These are phyloP conservation scores for Trichoderma asperelloides DNA, from an alignment of 495 filamentous ascomycete species.

Conservation along the genomic window DNA sequence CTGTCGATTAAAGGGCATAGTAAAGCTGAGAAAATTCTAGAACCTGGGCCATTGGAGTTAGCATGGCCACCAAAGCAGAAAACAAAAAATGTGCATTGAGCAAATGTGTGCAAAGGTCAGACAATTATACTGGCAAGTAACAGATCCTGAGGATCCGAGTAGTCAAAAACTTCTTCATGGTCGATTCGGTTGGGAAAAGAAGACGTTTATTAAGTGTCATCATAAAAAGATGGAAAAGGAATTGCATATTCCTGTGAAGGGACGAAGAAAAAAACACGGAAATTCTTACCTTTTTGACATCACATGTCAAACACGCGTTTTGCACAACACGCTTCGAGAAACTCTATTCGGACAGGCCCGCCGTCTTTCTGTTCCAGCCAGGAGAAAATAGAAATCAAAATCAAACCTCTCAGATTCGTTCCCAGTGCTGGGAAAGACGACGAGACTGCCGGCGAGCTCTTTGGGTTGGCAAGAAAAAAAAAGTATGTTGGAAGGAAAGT, in stretches of 20 bases:
- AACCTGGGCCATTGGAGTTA: conserved; percentile 3
- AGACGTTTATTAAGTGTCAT: conserved; percentile 77
- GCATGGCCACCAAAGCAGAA: neutral
- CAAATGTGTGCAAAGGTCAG: conserved; percentile 46
- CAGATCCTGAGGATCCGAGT: conserved; percentile 66
- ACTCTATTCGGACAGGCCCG: no score
- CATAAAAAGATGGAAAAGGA: conserved; percentile 41
- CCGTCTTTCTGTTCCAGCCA: no score
- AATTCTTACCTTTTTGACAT: neutral
- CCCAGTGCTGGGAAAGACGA: neutral
- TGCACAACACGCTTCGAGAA: neutral
- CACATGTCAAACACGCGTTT: neutral
- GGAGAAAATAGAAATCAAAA: neutral
- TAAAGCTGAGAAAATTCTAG: neutral
- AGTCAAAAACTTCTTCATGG: conserved; percentile 77
- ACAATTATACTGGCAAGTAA: conserved; percentile 98
- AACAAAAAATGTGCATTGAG: neutral
- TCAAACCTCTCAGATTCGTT: neutral
- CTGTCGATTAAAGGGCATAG: neutral
- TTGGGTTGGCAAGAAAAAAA: conserved; percentile 19
- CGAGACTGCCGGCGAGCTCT: neutral
- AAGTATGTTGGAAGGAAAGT: conserved; percentile 15
- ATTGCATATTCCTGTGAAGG: conserved; percentile 16
- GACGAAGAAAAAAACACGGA: neutral
- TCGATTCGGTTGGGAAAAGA: conserved; percentile 93